A percentile compares a stretch with the other conserved stretches of the same genome.
phyloP scores from a whole-genome alignment of 108 stramenopile species.

The Chaetoceros tenuissimus region DNA sequence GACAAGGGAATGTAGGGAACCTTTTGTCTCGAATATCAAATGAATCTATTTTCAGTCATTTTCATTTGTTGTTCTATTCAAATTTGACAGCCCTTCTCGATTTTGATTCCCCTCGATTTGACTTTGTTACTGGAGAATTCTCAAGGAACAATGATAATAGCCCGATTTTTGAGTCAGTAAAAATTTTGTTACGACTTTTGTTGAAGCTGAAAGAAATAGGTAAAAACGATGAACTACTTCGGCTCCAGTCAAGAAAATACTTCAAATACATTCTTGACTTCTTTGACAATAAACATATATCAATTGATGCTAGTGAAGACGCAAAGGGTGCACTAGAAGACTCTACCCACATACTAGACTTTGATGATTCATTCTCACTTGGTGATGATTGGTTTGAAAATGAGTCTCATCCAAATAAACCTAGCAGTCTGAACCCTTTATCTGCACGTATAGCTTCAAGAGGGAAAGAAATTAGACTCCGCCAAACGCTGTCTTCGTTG shows the following conservation, averaged over 20 bases:
- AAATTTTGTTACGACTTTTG: too few species aligned
- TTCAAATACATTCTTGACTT: too few species aligned
- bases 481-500: background rate
- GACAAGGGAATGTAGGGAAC: conserved; percentile 8
- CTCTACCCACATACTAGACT: too few species aligned
- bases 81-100: conserved; percentile 1
- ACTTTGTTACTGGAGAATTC: background rate
- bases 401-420: too few species aligned
- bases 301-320: too few species aligned
- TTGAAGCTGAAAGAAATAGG: too few species aligned
- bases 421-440: background rate
- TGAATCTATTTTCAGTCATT: background rate
- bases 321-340: too few species aligned
- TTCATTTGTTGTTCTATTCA: background rate
- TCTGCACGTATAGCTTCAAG: background rate
- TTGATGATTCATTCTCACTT: too few species aligned
- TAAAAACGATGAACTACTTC: too few species aligned
- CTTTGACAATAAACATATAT: too few species aligned
- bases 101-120: conserved; percentile 7
- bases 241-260: too few species aligned
- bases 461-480: background rate
- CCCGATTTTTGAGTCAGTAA: conserved; percentile 1
- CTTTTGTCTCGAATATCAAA: background rate
- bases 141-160: background rate
- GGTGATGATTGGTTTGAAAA: too few species aligned